Evolutionary conservation across 345 rosid genomes (phyloP), one percentile per base, ranked within the genome.

Genomic region (Trapa bicornis): DNA sequence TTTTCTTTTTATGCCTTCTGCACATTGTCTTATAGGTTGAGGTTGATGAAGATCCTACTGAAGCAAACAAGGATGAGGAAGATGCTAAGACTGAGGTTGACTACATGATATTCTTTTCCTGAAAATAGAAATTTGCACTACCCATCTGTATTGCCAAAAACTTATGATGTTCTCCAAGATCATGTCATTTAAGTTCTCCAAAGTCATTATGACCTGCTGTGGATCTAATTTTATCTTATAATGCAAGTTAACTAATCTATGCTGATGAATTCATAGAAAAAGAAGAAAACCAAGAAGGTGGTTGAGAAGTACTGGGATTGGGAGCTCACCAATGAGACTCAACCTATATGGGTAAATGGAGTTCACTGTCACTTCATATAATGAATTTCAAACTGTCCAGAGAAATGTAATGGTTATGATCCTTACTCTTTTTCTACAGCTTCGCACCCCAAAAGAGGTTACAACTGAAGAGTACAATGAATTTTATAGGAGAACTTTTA

Each of bases 301-400:
- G 89, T 94, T 58, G 99, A 94, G 81, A 87, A 73, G 70, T 94
- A 85, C 80, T 94, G 99, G 99, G 99, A 94, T 75, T 94, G 97
- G 99, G 96, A 89, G 66, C 92, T 87, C 33, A 77, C 86, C 3
- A 94, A 94, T 75, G 99, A 94, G 86, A 94, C 97, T 5, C 96
- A 94, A 69, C 99, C 99, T 63, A 80, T 94, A 66, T 94, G 99
- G 97, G 97, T 91, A 69, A 78, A 86, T 76, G 65, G 37, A 66
- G 66, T 70, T 47, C 70, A 22, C 35, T 9, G 3, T 65, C 52
- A n/a, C 52, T 22, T 41, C 64, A 57, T 22, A 42, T 64, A 47
- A 58, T 33, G 45, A 41, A 39, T 37, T 64, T 14, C 17, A 3
- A 50, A 69, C 33, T 63, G 54, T 39, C 56, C 37, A 6, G 42